Percentiles rank a stretch among this genome's conserved stretches.
Conservation (phyloP, 75 land plant genomes). For the Cupressus sempervirens region DNA sequence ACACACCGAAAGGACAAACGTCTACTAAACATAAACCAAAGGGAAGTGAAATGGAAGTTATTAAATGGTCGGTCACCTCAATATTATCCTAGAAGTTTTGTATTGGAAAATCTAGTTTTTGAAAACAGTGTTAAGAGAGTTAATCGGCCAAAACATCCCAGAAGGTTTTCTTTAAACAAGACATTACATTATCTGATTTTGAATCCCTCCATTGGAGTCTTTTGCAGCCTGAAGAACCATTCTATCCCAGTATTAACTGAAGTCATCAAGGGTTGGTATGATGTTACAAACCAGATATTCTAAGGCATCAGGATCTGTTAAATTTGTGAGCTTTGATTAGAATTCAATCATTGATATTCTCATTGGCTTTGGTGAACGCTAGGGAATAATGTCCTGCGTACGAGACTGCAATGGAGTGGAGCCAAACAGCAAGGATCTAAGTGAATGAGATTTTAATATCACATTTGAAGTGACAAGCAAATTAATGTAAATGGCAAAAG, state of each 20-base stretch:
- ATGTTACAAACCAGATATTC: not conserved
- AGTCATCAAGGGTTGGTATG: not conserved
- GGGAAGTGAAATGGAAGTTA: too few relatives aligned
- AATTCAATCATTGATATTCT: not conserved
- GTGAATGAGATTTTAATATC: not conserved
- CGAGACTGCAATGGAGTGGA: not conserved
- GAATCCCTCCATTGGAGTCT: not conserved
- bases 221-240: not conserved
- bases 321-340: too few relatives aligned
- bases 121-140: not conserved
- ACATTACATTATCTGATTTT: not conserved
- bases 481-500: not conserved
- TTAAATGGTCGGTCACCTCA: too few relatives aligned
- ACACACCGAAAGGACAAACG: too few relatives aligned
- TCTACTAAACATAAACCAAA: too few relatives aligned
- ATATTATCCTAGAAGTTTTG: too few relatives aligned
- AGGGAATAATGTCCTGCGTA: not conserved
- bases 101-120: not conserved
- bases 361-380: slow-evolving; percentile 16
- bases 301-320: not conserved
- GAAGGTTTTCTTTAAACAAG: not conserved
- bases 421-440: not conserved
- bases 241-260: not conserved
- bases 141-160: not conserved
- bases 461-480: not conserved